Evolutionary conservation across 1,139 yeast genomes (phyloP), one percentile per base, ranked within the genome.

Genomic region (Scheffersomyces stambukii): DNA sequence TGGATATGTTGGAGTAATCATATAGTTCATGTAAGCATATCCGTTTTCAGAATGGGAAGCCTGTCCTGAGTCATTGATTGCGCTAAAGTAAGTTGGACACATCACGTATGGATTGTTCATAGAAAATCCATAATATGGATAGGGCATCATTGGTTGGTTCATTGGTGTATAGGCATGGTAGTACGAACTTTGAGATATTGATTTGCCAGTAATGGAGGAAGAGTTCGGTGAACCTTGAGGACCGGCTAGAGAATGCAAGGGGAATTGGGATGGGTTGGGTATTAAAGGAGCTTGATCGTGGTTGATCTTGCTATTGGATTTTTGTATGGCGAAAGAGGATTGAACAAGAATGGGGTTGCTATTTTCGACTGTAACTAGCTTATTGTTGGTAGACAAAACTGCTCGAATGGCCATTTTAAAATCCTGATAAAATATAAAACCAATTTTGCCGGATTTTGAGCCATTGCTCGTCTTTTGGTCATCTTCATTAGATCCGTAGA

Each of bases 401-500:
- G 71, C 68, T 28, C 56, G 48, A 9, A 65, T 44, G 1, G 71
- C 67, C 62, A 59, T 58, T 31, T 57, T 58, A 37, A 60, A 56
- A 24, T 51, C 48, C 23, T 52, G 45, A 37, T 62, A 65, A 37
- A 64, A 65, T 2, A 65, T 65, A 44, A 65, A 64, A 5, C 72
- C 72, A 35, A 65, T 64, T 34, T 57, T 64, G 2, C 70, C 70
- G 5, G 46, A 60, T n/a, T n/a, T n/a, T n/a, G n/a, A n/a, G n/a
- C n/a, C n/a, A n/a, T n/a, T n/a, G n/a, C n/a, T n/a, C n/a, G n/a
- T n/a, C 38, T 57, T 64, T 3, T 68, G 66, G 6, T 45, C 31
- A 21, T 40, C 37, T 27, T 46, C 49, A 30, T 42, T 32, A 8
- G 50, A 43, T n/a, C n/a, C n/a, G 33, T 64, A 64, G 39, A 46